These are phyloP conservation scores for Hemileccinum impolitum DNA, from an alignment of 768 basidiomycete genomes.

Conservation along the genomic window DNA sequence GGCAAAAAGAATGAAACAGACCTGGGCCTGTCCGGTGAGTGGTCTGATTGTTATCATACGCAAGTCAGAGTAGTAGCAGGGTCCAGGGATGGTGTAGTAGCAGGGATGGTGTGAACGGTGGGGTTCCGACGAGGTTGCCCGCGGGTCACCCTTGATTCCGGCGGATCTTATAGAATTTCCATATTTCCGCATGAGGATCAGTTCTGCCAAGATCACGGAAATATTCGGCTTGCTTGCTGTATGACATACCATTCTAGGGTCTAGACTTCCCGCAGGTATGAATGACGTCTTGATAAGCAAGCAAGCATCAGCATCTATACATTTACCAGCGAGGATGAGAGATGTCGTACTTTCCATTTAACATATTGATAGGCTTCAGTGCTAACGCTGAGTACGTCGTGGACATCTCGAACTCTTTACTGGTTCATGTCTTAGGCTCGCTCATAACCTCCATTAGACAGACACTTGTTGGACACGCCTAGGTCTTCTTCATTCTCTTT, in stretches of 20 bases:
- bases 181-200: too few relatives aligned
- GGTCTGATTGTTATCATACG: not conserved
- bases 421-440: not conserved
- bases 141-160: too few relatives aligned
- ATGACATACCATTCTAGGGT: too few relatives aligned
- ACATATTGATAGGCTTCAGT: not conserved
- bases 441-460: not conserved
- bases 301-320: too few relatives aligned
- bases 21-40: not conserved
- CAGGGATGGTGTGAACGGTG: too few relatives aligned
- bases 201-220: too few relatives aligned
- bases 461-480: not conserved
- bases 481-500: not conserved
- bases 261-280: too few relatives aligned
- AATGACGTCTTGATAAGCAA: too few relatives aligned
- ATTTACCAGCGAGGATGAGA: not conserved
- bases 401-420: not conserved
- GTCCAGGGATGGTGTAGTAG: too few relatives aligned
- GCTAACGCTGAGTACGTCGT: not conserved
- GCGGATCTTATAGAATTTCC: too few relatives aligned
- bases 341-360: not conserved
- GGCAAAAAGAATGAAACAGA: not conserved
- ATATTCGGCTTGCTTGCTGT: too few relatives aligned
- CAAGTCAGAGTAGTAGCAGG: not conserved
- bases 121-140: too few relatives aligned